phyloP scores from a whole-genome alignment of 2,329 filamentous ascomycete genomes.

The Penicillium sp. region DNA sequence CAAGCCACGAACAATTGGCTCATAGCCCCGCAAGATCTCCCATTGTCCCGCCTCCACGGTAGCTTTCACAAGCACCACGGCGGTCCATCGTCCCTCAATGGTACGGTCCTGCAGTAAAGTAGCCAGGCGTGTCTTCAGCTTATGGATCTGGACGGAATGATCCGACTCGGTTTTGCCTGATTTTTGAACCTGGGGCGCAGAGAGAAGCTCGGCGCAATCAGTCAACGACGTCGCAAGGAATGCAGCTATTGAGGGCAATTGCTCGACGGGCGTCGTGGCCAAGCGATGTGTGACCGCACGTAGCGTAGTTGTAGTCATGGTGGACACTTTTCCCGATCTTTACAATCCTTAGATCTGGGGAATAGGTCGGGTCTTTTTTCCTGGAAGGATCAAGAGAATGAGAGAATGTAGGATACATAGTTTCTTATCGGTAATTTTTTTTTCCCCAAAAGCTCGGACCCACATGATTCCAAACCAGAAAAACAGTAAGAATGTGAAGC shows the following conservation, averaged over 20 bases:
- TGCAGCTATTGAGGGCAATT: slow-evolving; percentile 72
- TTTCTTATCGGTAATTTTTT: slow-evolving; percentile 22
- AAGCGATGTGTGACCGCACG: slow-evolving; percentile 54
- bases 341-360: neutral
- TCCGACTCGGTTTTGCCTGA: slow-evolving; percentile 66
- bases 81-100: slow-evolving; percentile 73
- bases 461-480: neutral
- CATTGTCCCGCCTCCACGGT: slow-evolving; percentile 80
- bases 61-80: slow-evolving; percentile 76
- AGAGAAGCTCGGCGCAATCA: slow-evolving; percentile 61
- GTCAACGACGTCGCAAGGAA: slow-evolving; percentile 61
- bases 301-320: slow-evolving; percentile 29
- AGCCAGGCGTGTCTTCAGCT: slow-evolving; percentile 74
- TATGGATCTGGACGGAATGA: slow-evolving; percentile 70
- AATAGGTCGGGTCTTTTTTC: slow-evolving; percentile 1
- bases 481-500: neutral
- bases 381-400: slow-evolving; percentile 4
- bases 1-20: slow-evolving; percentile 75
- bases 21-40: slow-evolving; percentile 72
- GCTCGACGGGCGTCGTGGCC: slow-evolving; percentile 67
- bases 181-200: slow-evolving; percentile 58
- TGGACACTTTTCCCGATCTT: neutral
- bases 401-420: slow-evolving; percentile 9
- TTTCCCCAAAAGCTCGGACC: slow-evolving; percentile 4
- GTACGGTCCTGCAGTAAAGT: slow-evolving; percentile 76